These are phyloP conservation scores for Neofusicoccum kwambonambiense DNA, from an alignment of 2,329 filamentous ascomycete genomes.

Conservation along the genomic window DNA sequence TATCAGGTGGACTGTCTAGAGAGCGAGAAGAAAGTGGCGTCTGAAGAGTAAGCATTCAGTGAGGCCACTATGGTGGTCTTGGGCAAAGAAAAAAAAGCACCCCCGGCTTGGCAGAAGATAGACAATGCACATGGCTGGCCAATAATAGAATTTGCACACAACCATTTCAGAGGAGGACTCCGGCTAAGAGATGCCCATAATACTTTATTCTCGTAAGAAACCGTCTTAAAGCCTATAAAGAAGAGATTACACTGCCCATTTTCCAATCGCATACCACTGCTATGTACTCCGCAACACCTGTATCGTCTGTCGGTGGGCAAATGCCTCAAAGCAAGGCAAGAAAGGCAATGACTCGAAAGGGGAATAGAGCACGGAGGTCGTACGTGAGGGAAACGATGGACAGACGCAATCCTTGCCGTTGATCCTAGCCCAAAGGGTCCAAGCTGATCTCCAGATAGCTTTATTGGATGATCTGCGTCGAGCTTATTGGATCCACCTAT, in stretches of 20 bases:
- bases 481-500: constrained; percentile 11
- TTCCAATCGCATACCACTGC: not conserved
- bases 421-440: constrained; percentile 4
- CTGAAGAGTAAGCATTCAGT: too few species aligned
- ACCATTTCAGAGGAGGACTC: too few species aligned
- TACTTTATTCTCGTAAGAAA: not conserved
- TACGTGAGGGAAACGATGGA: not conserved
- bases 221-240: not conserved
- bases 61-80: too few species aligned
- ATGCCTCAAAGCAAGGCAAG: not conserved
- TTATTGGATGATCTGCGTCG: constrained; percentile 12
- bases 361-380: not conserved
- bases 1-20: too few species aligned
- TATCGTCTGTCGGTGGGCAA: not conserved
- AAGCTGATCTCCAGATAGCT: constrained; percentile 1
- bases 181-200: not conserved
- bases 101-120: too few species aligned
- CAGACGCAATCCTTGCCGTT: constrained; percentile 1
- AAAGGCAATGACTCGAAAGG: not conserved
- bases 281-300: not conserved
- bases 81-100: too few species aligned
- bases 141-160: too few species aligned
- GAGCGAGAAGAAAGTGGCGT: too few species aligned
- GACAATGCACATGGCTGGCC: too few species aligned
- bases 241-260: not conserved